Evolutionary conservation across 192 early-diverging fungal species (phyloP).

Genomic region (Podila minutissima): DNA sequence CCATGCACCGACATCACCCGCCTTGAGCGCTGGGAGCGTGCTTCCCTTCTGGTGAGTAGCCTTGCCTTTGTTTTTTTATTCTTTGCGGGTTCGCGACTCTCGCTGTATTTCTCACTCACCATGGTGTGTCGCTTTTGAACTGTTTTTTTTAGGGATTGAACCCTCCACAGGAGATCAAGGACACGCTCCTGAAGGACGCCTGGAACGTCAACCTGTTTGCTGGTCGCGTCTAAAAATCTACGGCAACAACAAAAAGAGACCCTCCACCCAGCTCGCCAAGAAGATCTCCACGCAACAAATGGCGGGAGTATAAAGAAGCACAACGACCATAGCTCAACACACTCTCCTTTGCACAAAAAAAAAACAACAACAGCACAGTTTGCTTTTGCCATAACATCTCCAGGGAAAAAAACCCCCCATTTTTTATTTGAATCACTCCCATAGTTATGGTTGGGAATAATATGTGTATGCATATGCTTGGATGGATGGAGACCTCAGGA

Average conservation of each 20-base stretch:
- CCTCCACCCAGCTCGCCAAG: too few species aligned
- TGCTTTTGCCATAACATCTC: too few species aligned
- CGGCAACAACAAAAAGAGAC: background rate
- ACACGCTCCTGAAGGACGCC: background rate
- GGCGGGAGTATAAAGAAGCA: background rate
- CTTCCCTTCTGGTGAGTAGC: slow-evolving; percentile 21
- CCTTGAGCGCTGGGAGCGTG: slow-evolving; percentile 45
- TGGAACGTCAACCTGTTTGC: slow-evolving; percentile 14
- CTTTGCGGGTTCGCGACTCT: background rate
- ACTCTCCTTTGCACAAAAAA: too few species aligned
- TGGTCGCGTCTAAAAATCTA: slow-evolving; percentile 13
- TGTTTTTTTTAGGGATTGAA: slow-evolving; percentile 22
- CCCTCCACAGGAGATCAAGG: slow-evolving; percentile 32
- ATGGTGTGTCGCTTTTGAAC: background rate
- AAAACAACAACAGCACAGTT: too few species aligned
- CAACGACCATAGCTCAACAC: too few species aligned
- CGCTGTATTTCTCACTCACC: background rate
- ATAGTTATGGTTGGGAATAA: too few species aligned
- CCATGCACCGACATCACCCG: slow-evolving; percentile 31
- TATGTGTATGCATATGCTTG: too few species aligned
- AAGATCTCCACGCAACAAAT: background rate
- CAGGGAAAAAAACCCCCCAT: too few species aligned
- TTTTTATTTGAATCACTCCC: too few species aligned
- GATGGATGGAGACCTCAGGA: too few species aligned
- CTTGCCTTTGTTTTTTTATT: background rate